These are phyloP conservation scores for Taiwanofungus camphoratus DNA, from an alignment of 1,284 basidiomycete genomes.

Conservation along the genomic window DNA sequence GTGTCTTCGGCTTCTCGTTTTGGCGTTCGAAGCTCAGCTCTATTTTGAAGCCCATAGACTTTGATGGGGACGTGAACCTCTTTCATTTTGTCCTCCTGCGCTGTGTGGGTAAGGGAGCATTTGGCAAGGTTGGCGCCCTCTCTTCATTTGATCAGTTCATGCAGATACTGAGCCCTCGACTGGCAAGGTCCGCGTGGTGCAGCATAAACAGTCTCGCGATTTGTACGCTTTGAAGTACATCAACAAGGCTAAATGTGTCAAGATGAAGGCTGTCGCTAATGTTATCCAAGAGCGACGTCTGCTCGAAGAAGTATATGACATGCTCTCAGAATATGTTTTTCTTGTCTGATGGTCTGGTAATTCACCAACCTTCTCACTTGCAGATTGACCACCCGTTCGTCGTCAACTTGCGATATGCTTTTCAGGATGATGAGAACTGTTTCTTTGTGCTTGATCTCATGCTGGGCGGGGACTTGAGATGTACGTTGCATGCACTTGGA, in stretches of 20 bases:
- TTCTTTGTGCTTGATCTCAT: conserved; percentile 98
- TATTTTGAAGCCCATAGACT: conserved; percentile 83
- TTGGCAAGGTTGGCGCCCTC: conserved; percentile 87
- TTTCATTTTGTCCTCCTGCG: conserved; percentile 95
- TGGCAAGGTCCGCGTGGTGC: conserved; percentile 94
- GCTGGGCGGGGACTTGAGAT: conserved; percentile 95
- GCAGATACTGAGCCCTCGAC: too few relatives aligned
- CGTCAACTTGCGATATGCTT: conserved; percentile 95
- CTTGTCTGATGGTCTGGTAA: too few relatives aligned
- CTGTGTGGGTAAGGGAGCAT: conserved; percentile 96
- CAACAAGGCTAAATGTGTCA: conserved; percentile 96
- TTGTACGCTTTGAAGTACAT: conserved; percentile 99
- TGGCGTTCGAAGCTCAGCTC: conserved; percentile 6
- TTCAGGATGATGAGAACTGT: conserved; percentile 98
- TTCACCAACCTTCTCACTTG: not conserved
- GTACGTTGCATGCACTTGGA: conserved; percentile 54
- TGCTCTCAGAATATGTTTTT: too few relatives aligned
- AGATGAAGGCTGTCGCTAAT: conserved; percentile 97
- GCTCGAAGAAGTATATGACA: conserved; percentile 86
- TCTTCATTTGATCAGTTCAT: too few relatives aligned
- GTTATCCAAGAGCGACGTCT: conserved; percentile 92
- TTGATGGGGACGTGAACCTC: conserved; percentile 94
- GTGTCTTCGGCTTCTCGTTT: conserved; percentile 7
- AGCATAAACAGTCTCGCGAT: conserved; percentile 95
- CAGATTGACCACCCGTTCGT: conserved; percentile 96